Evolutionary conservation across 2,329 filamentous ascomycete species (phyloP).

Genomic region (Nannizzia gypsea): DNA sequence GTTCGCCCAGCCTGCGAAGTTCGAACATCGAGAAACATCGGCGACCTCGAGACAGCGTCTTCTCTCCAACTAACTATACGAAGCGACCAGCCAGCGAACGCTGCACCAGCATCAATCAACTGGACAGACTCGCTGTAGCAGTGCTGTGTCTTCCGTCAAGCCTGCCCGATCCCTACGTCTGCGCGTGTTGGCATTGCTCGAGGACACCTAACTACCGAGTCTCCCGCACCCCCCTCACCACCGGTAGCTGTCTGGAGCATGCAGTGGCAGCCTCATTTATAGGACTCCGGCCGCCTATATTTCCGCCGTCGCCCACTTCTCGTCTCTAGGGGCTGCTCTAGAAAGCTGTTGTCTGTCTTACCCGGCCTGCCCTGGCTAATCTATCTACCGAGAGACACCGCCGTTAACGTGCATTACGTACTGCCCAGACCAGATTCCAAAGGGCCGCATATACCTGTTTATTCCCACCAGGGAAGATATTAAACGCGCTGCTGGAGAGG

Average conservation of each 20-base stretch:
- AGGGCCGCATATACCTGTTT: not conserved
- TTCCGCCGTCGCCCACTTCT: not conserved
- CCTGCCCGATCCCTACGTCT: not conserved
- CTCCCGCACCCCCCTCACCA: conserved; percentile 2
- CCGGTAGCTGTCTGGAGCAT: not conserved
- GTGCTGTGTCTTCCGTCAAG: not conserved
- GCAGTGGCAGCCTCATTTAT: not conserved
- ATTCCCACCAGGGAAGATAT: not conserved
- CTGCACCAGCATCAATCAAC: not conserved
- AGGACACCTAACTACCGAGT: not conserved
- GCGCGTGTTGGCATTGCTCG: not conserved
- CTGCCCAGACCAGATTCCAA: not conserved
- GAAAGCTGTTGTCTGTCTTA: not conserved
- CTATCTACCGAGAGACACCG: not conserved
- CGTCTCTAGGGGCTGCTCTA: not conserved
- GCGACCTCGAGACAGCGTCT: not conserved
- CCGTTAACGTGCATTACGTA: not conserved
- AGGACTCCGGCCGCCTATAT: not conserved
- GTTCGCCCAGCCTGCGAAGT: conserved; percentile 1
- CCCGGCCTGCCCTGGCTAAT: not conserved
- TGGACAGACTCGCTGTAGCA: not conserved
- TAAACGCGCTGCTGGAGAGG: not conserved
- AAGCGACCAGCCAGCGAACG: not conserved
- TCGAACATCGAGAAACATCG: not conserved
- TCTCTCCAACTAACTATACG: not conserved